Evolutionary conservation across 2,329 filamentous ascomycete genomes (phyloP).

Genomic region (Pseudogymnoascus pannorum): DNA sequence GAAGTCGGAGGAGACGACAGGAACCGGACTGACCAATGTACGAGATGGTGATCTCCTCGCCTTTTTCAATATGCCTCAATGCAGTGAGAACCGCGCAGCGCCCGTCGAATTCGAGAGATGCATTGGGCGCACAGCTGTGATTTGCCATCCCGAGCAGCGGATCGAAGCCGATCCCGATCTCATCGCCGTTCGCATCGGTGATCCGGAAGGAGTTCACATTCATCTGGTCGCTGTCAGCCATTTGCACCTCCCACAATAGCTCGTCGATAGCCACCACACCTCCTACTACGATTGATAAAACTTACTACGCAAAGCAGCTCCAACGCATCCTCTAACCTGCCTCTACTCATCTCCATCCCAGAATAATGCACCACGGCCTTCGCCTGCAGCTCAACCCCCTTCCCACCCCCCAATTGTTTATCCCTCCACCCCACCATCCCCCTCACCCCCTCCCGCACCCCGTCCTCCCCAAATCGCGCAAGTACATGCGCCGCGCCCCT

Average conservation of each 20-base stretch:
- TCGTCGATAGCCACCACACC: neutral
- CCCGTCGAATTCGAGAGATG: constrained; percentile 8
- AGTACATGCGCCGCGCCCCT: constrained; percentile 1
- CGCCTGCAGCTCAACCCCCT: neutral
- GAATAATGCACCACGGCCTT: constrained; percentile 1
- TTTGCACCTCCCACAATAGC: too few relatives aligned
- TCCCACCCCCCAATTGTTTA: neutral
- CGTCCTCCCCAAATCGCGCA: neutral
- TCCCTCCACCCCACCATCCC: constrained; percentile 3
- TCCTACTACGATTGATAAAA: neutral
- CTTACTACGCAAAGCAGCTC: neutral
- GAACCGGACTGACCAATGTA: constrained; percentile 7
- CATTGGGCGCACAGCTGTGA: constrained; percentile 11
- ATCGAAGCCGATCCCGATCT: constrained; percentile 12
- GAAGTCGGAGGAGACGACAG: neutral
- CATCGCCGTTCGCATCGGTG: neutral
- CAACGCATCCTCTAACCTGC: neutral
- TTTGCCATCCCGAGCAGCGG: constrained; percentile 10
- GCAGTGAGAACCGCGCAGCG: neutral
- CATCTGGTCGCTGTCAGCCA: constrained; percentile 9
- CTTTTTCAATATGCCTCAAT: neutral
- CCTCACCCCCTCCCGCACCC: neutral
- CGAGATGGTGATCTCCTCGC: constrained; percentile 8
- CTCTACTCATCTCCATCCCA: neutral
- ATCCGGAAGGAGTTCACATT: constrained; percentile 10